Evolutionary conservation across 1,284 basidiomycete genomes (phyloP), one percentile per base, ranked within the genome.

Genomic region (Sphagnurus paluster): DNA sequence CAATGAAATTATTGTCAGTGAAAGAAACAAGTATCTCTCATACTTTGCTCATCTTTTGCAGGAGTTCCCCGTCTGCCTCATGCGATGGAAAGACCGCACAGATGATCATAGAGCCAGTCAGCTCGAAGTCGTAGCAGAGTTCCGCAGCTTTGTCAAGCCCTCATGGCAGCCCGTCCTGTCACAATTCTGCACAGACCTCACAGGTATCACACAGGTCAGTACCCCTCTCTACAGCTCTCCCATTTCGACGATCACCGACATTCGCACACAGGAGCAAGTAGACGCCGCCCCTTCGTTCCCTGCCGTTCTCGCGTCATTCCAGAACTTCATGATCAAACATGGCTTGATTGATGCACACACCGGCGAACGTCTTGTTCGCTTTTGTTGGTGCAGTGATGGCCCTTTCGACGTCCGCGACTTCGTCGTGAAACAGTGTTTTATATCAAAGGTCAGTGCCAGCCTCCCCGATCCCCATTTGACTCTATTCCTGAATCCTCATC

Each of bases 1-100:
- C 5, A 97, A 97, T 65, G 94, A 98, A 70, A 94, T 97, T 48
- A 96, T 97, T 53, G 92, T 90, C 63, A 62, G 87, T 65, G 28
- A 36, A 45, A 47, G 42, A 32, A n/a, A 39, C 41, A 28, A 28
- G 42, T 39, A 23, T 33, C 42, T 49, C 44, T 50, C 25, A 53
- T 28, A 21, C 25, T 32, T 35, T 40, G 24, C 17, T 51, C 30
- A 26, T 21, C 28, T 58, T 59, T 25, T 17, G 39, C 63, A 90
- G 89, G 93, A 95, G 68, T 90, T 89, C 68, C 92, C 92, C 3
- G 90, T 98, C 9, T 84, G 90, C 49, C 72, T 98, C 3, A 74
- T 98, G 48, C 79, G 79, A 50, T 98, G 95, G 95, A 78, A 71
- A 56, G 80, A 89, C 59, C 80, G 73, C 53, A 70, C 75, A 29